Evolutionary conservation across 1,139 yeast species (phyloP), one percentile per base, ranked within the genome.

Genomic region (Dujonia santamariae): DNA sequence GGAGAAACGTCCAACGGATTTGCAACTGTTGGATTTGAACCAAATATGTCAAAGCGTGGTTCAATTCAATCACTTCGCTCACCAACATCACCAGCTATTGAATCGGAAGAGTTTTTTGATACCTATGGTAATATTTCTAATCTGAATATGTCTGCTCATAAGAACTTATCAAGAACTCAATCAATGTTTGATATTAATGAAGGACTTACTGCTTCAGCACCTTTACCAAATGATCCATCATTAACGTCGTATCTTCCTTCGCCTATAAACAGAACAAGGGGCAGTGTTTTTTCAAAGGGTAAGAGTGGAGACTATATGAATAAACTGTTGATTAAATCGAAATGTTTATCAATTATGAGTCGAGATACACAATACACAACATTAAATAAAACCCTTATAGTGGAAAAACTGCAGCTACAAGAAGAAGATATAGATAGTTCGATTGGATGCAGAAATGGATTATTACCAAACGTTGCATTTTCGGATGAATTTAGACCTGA

Each of bases 401-500:
- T 21, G 28, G 32, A 20, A 9, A 20, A n/a, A 7, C 8, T 9
- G 11, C 22, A 18, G 9, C 18, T 17, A 21, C 7, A 25, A 30
- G 14, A 28, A 28, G n/a, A n/a, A n/a, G n/a, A n/a, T n/a, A n/a
- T n/a, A n/a, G n/a, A n/a, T n/a, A n/a, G n/a, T n/a, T n/a, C n/a
- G n/a, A n/a, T n/a, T n/a, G n/a, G n/a, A n/a, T n/a, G 22, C 17
- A 45, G 14, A 7, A 15, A 17, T 4, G 32, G 28, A n/a, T 46
- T 71, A 26, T 55, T 63, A 7, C 67, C 77, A 1, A 53, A 59
- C 36, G 72, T 69, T 4, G 80, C 80, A 4, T 75, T 68, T 43
- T 54, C 68, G 4, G 77, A 74, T 26, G 76, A 72, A 40, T 75
- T 63, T 44, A 53, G 78, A 34, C 75, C 80, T 0, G 80, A 75